Percentiles rank a stretch among this genome's conserved stretches.
phyloP scores from a whole-genome alignment of 2,329 filamentous ascomycete genomes.

The Penicillium sp. region DNA sequence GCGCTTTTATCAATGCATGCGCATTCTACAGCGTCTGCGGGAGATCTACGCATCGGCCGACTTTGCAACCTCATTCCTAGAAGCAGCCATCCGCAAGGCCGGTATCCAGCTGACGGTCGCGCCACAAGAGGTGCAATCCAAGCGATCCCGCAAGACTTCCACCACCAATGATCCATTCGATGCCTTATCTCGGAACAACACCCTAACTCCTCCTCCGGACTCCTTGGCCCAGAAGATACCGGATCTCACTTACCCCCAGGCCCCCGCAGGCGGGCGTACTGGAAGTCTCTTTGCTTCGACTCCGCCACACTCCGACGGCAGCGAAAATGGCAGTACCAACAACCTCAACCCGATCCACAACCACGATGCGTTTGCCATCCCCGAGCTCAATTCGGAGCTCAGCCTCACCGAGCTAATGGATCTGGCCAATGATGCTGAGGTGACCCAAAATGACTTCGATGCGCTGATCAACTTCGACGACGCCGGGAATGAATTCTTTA shows the following conservation, averaged over 20 bases:
- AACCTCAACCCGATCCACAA: slow-evolving; percentile 34
- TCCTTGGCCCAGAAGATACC: slow-evolving; percentile 41
- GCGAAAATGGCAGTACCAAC: slow-evolving; percentile 44
- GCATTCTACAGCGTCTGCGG: slow-evolving; percentile 80
- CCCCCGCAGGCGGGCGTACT: slow-evolving; percentile 20
- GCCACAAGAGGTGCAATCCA: slow-evolving; percentile 31
- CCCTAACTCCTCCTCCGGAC: slow-evolving; percentile 44
- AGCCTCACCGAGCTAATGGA: slow-evolving; percentile 45
- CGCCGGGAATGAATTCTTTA: slow-evolving; percentile 36
- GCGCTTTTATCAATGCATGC: slow-evolving; percentile 90
- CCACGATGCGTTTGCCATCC: slow-evolving; percentile 31
- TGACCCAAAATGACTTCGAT: slow-evolving; percentile 48
- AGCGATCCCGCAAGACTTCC: slow-evolving; percentile 15
- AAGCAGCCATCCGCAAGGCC: slow-evolving; percentile 84
- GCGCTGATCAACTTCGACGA: slow-evolving; percentile 49
- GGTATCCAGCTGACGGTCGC: slow-evolving; percentile 68
- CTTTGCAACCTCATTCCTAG: slow-evolving; percentile 92
- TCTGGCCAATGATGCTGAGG: slow-evolving; percentile 45
- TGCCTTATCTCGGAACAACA: slow-evolving; percentile 25
- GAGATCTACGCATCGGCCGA: slow-evolving; percentile 94
- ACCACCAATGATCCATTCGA: slow-evolving; percentile 19
- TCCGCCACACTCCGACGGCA: slow-evolving; percentile 43
- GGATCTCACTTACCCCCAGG: slow-evolving; percentile 37
- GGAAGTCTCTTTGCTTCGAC: slow-evolving; percentile 41
- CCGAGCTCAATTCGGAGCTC: slow-evolving; percentile 33